Evolutionary conservation across 2,329 filamentous ascomycete species (phyloP), one percentile per base, ranked within the genome.

Genomic region (Eutypella sp.): DNA sequence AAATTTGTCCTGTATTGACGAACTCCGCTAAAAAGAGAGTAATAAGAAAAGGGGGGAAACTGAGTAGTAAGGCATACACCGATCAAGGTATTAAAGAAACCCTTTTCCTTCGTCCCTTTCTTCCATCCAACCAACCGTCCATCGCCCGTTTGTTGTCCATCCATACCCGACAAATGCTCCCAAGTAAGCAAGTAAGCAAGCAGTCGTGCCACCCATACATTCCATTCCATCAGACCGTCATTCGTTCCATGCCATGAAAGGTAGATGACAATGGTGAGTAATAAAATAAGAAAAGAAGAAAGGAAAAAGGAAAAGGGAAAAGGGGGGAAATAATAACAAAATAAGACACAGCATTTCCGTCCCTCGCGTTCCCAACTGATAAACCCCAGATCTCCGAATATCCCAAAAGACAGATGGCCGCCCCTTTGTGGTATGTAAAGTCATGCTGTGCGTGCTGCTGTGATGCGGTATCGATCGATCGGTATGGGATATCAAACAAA

Each of bases 281-380:
- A 18, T 16, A 19, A 41, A 38, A 29, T 27, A 24, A 45, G n/a
- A n/a, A 33, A 34, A 29, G 25, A 29, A 8, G 16, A 15, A 11
- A 33, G 29, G 5, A 33, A 33, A 15, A 33, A 33, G 29, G 25
- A 29, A 29, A 33, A 33, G 11, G 13, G 5, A 33, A 15, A 33
- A 33, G 4, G 16, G 16, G 16, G 11, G 13, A 33, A 15, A 4
- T 33, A 33, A 7, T 15, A 41, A 33, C 25, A 34, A 29, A 31
- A 25, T 5, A 11, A 22, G 5, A 34, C 29, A 6, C 40, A 39
- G 18, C 22, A 36, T 52, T 62, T 41, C 36, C 39, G 24, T 36
- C 40, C 18, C 29, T 40, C 44, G 41, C 36, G 38, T 46, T 37
- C 47, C 40, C 44, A 6, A 33, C n/a, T n/a, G 16, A 33, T n/a